A percentile compares a stretch with the other conserved stretches of the same genome.
Evolutionary conservation across 257 asterid species (phyloP).

Genomic region (Leonotis leonurus): DNA sequence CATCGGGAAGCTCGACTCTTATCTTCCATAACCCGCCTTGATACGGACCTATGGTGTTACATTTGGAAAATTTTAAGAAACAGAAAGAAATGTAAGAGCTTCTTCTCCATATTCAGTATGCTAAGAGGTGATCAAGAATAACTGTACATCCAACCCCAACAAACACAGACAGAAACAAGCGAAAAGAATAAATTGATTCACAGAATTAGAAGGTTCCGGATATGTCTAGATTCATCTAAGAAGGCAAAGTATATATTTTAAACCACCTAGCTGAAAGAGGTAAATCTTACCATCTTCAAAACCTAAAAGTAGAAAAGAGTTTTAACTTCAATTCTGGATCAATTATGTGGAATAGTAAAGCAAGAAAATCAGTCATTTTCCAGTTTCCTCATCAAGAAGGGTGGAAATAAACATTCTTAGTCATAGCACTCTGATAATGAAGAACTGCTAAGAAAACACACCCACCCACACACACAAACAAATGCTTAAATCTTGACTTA

Average conservation of each 20-base stretch:
- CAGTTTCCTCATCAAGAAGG: not conserved
- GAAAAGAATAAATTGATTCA: too few species aligned
- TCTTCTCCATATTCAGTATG: conserved; percentile 6
- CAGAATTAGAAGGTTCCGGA: not conserved
- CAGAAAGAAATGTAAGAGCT: not conserved
- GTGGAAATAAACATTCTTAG: too few species aligned
- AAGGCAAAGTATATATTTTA: not conserved
- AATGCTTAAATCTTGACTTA: not conserved
- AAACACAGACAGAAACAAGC: too few species aligned
- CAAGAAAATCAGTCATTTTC: not conserved
- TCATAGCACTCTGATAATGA: too few species aligned
- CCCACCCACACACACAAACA: not conserved
- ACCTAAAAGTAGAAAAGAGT: not conserved
- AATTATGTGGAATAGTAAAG: too few species aligned
- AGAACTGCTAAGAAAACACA: too few species aligned
- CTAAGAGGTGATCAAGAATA: not conserved
- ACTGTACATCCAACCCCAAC: not conserved
- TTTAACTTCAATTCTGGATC: not conserved
- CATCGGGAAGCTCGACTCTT: conserved; percentile 97
- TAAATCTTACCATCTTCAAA: not conserved
- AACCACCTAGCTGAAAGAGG: too few species aligned
- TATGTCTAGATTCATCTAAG: not conserved
- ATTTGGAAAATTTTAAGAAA: not conserved
- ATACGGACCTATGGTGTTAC: conserved; percentile 69
- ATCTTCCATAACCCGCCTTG: conserved; percentile 97